phyloP scores from a whole-genome alignment of 345 rosid species.

The Euphorbia tirucalli region DNA sequence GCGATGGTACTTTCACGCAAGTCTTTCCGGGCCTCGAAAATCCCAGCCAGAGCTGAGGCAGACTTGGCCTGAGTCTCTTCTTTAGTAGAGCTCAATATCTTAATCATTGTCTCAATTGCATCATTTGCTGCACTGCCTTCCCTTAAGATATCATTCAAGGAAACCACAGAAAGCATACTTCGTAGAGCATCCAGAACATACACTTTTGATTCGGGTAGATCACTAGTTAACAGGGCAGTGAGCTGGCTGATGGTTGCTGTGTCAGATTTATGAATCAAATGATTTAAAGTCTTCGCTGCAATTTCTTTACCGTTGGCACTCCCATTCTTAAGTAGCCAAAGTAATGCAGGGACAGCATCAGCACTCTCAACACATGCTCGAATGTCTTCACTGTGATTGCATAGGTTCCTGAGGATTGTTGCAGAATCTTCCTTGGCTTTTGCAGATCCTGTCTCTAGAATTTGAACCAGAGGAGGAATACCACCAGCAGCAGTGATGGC shows the following conservation, averaged over 20 bases:
- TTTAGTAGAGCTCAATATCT: conserved; percentile 72
- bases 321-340: conserved; percentile 98
- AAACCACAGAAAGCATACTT: conserved; percentile 92
- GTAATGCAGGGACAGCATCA: conserved; percentile 98
- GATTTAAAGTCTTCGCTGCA: conserved; percentile 96
- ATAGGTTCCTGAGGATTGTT: conserved; percentile 86
- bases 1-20: conserved; percentile 89
- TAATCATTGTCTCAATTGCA: conserved; percentile 95
- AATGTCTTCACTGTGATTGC: conserved; percentile 99
- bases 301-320: conserved; percentile 96
- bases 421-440: conserved; percentile 99
- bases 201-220: conserved; percentile 92
- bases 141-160: conserved; percentile 68
- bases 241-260: conserved; percentile 98
- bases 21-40: conserved; percentile 78
- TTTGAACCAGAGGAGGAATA: conserved; percentile 98
- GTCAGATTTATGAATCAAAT: conserved; percentile 94
- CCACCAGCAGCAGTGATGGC: conserved; percentile 99
- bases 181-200: conserved; percentile 91
- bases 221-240: conserved; percentile 90
- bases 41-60: conserved; percentile 90
- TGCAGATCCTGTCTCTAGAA: conserved; percentile 93
- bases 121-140: conserved; percentile 99
- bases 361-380: conserved; percentile 99
- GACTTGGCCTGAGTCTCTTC: conserved; percentile 98